Evolutionary conservation across 768 basidiomycete species (phyloP).

Genomic region (Chalciporus piperatus): DNA sequence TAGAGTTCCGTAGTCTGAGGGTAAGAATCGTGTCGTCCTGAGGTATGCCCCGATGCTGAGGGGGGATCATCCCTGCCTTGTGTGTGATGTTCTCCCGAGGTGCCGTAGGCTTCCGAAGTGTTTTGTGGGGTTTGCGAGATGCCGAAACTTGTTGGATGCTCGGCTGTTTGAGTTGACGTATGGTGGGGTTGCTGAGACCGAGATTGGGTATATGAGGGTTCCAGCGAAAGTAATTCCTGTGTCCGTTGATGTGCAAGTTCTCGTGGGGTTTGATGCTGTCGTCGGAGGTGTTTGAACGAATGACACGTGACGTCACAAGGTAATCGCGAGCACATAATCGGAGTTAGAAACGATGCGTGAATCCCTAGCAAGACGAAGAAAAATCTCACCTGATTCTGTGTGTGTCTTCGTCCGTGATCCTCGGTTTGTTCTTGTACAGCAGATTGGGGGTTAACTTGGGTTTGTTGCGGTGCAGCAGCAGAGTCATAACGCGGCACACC

Average conservation of each 20-base stretch:
- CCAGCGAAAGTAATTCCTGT: conserved; percentile 22
- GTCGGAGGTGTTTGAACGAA: no score
- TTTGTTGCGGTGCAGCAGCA: background rate
- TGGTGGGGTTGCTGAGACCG: background rate
- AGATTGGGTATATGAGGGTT: conserved; percentile 1
- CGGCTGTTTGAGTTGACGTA: conserved; percentile 2
- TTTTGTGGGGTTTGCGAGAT: background rate
- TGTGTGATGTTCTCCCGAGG: background rate
- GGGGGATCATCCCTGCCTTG: conserved; percentile 3
- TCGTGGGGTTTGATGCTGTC: background rate
- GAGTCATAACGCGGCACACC: background rate
- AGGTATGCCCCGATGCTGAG: background rate
- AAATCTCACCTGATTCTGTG: conserved; percentile 8
- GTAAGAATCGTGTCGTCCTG: conserved; percentile 1
- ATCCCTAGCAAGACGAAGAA: background rate
- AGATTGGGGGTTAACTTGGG: background rate
- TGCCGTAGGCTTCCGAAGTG: background rate
- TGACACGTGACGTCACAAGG: background rate
- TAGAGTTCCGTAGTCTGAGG: conserved; percentile 5
- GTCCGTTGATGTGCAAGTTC: conserved; percentile 20
- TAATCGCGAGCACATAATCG: background rate
- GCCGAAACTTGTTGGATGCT: background rate
- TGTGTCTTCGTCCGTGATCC: conserved; percentile 1
- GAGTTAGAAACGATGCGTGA: background rate
- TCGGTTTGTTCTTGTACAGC: background rate